phyloP scores from a whole-genome alignment of 345 rosid species.

The Gynandropsis gynandra region DNA sequence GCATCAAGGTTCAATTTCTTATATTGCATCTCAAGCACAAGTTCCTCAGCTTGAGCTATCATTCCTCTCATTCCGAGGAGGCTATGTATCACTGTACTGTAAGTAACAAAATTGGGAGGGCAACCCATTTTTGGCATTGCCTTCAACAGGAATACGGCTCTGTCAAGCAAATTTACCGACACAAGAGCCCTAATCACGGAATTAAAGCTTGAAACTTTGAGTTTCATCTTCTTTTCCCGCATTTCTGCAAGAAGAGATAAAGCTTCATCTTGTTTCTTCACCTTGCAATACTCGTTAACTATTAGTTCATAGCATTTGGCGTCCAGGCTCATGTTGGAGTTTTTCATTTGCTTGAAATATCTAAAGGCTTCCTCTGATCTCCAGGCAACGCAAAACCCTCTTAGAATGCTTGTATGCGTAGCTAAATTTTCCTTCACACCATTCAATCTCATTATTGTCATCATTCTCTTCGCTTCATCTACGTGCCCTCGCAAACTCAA shows the following conservation, averaged over 20 bases:
- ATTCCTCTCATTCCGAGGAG: slow-evolving; percentile 25
- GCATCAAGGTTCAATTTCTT: slow-evolving; percentile 22
- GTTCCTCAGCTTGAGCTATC: slow-evolving; percentile 27
- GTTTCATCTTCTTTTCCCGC: slow-evolving; percentile 20
- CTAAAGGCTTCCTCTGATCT: slow-evolving; percentile 24
- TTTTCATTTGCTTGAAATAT: slow-evolving; percentile 27
- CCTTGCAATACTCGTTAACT: slow-evolving; percentile 29
- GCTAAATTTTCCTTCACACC: slow-evolving; percentile 32
- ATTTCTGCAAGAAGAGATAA: slow-evolving; percentile 27
- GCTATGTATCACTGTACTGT: slow-evolving; percentile 24
- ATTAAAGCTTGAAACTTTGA: slow-evolving; percentile 25
- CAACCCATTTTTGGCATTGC: slow-evolving; percentile 28
- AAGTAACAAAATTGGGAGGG: slow-evolving; percentile 26
- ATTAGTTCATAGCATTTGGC: slow-evolving; percentile 24
- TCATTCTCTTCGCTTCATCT: slow-evolving; percentile 29
- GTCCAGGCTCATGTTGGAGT: slow-evolving; percentile 22
- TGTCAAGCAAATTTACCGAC: slow-evolving; percentile 23
- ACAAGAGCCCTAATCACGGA: slow-evolving; percentile 24
- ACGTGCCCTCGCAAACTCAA: slow-evolving; percentile 34
- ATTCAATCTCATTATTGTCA: slow-evolving; percentile 34
- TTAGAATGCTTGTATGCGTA: slow-evolving; percentile 31
- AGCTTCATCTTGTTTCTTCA: slow-evolving; percentile 25
- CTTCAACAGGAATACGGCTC: slow-evolving; percentile 25
- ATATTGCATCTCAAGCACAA: slow-evolving; percentile 25
- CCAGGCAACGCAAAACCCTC: slow-evolving; percentile 27